phyloP scores from a whole-genome alignment of 192 early-diverging fungal genomes.

The Coemansia sp. region DNA sequence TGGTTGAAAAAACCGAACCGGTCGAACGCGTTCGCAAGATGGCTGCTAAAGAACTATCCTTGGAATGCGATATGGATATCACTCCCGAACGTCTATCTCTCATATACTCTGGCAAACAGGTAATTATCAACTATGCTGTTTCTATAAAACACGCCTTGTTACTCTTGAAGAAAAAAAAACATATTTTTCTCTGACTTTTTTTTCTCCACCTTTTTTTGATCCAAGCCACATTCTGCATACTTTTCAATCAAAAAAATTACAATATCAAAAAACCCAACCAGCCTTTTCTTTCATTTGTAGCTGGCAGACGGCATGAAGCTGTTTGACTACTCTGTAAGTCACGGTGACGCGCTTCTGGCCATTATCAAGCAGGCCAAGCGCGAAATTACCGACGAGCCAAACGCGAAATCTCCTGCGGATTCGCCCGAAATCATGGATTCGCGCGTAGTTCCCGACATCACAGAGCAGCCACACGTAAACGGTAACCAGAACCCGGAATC shows the following conservation, averaged over 20 bases:
- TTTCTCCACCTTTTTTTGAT: background rate
- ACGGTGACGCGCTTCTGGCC: conserved; percentile 27
- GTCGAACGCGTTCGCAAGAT: conserved; percentile 16
- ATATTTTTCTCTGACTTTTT: background rate
- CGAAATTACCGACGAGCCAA: background rate
- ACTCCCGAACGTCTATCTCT: conserved; percentile 16
- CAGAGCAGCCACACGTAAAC: background rate
- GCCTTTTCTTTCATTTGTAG: conserved; percentile 1
- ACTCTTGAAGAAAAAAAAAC: background rate
- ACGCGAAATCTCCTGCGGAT: background rate
- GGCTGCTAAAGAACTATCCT: conserved; percentile 8
- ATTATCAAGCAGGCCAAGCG: conserved; percentile 13
- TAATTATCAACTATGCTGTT: background rate
- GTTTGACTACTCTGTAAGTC: conserved; percentile 44
- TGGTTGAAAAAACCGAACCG: conserved; percentile 18
- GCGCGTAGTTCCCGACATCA: too few species aligned
- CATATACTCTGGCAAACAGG: conserved; percentile 49
- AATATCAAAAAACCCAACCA: background rate
- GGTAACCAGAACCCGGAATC: background rate
- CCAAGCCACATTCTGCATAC: background rate
- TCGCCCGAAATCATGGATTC: background rate
- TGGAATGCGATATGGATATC: conserved; percentile 4
- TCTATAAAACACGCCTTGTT: too few species aligned
- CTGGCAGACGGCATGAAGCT: conserved; percentile 46
- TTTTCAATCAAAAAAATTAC: too few species aligned